Evolutionary conservation across 441 rosid species (phyloP), one percentile per base, ranked within the genome.

Genomic region (Pelargonium cotyledonis): DNA sequence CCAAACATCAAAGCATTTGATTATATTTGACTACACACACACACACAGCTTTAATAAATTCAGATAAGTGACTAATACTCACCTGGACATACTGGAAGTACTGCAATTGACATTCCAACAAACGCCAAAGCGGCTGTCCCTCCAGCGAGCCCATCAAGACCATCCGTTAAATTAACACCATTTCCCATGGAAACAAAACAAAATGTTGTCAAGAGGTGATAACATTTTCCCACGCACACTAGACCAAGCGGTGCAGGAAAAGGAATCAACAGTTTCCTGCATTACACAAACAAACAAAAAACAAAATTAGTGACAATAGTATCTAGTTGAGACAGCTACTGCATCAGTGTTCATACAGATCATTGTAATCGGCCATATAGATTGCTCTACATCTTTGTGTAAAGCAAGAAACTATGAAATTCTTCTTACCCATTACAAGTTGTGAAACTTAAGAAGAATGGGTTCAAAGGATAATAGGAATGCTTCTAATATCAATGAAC

Each of bases 81-180:
- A 94, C 98, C 97, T 55, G 97, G 75, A 83, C 92, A 89, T 72
- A 91, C 80, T 2, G 99, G 97, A 75, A 94, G 95, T 78, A 85
- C 99, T 31, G 89, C 87, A 8, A 91, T 77, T 5, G 99, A 87
- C 96, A 94, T 88, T 67, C 91, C 99, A 58, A 86, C 70, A 74
- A 94, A 89, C 69, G 95, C 89, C 83, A 91, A 73, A 38, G 92
- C 88, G 73, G 95, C 90, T 70, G 86, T 77, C 64, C 97, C 99
- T 68, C 91, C 97, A 55, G 92, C 95, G 23, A 94, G 78, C 38
- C 99, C 96, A 74, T 89, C 97, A 66, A 86, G 90, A 77, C 91
- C 87, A 79, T 91, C 92, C 0, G 90, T 88, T 72, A 86, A 73
- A 76, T 82, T 80, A 63, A 94, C 78, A 60, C 90, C 92, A 78